phyloP scores from a whole-genome alignment of 441 rosid genomes.

The Rhodomyrtus psidioides region DNA sequence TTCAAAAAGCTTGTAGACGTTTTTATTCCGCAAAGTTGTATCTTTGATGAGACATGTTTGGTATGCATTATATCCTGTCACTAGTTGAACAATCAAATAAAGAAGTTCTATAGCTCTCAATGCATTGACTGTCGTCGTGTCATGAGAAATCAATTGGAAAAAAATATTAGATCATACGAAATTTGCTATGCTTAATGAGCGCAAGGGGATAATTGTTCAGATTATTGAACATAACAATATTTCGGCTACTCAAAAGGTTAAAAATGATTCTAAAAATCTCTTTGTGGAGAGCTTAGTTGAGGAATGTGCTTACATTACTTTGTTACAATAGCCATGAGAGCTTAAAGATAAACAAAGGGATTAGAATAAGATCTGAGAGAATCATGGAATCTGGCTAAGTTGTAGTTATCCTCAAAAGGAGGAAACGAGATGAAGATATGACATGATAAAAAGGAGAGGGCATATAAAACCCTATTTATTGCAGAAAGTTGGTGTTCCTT shows the following conservation, averaged over 20 bases:
- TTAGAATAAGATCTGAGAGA: conserved; percentile 18
- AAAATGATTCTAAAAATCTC: not conserved
- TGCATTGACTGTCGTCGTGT: not conserved
- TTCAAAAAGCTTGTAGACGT: not conserved
- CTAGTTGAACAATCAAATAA: not conserved
- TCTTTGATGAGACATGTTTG: not conserved
- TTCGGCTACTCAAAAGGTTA: not conserved
- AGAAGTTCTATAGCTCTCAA: not conserved
- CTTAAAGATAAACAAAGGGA: conserved; percentile 13
- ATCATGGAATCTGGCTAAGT: conserved; percentile 39
- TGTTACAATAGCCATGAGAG: conserved; percentile 23
- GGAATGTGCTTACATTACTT: not conserved
- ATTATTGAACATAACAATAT: not conserved
- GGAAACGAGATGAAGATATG: conserved; percentile 43
- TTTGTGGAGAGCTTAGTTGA: not conserved
- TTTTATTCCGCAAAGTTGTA: not conserved
- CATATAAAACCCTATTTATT: conserved; percentile 22
- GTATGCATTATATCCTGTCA: not conserved
- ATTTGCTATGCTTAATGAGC: not conserved
- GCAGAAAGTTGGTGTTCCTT: conserved; percentile 91
- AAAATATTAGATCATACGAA: not conserved
- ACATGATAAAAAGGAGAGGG: conserved; percentile 13
- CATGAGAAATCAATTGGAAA: not conserved
- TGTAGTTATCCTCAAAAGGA: conserved; percentile 63
- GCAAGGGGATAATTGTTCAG: not conserved